Evolutionary conservation across 73 alveolate genomes (phyloP).

Genomic region (Stentor coeruleus): DNA sequence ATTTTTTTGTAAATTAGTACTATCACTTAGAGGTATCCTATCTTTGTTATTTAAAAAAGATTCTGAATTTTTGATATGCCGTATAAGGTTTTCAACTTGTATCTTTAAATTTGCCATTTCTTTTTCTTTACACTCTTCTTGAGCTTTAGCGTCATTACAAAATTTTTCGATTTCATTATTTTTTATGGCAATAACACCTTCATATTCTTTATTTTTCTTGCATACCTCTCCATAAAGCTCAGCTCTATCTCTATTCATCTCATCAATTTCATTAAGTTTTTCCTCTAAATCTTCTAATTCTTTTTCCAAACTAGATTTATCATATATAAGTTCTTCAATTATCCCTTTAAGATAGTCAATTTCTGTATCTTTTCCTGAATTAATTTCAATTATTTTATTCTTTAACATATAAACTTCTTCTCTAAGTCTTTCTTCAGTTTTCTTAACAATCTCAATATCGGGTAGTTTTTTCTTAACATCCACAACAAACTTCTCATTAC

Average conservation of each 20-base stretch:
- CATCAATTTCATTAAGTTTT: conserved; percentile 25
- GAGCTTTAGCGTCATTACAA: background rate
- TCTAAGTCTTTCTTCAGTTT: conserved; percentile 33
- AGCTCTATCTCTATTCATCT: background rate
- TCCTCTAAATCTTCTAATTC: conserved; percentile 22
- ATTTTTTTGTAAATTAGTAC: background rate
- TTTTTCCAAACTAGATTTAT: background rate
- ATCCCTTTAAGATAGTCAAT: background rate
- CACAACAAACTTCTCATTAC: background rate
- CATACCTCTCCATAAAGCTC: background rate
- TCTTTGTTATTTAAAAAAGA: background rate
- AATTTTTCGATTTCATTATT: background rate
- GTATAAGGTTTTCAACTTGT: conserved; percentile 19
- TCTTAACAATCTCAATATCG: background rate
- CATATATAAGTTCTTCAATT: conserved; percentile 1
- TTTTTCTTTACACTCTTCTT: background rate
- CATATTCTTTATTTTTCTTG: background rate
- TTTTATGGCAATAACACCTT: background rate
- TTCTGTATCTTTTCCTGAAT: background rate
- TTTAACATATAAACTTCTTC: conserved; percentile 8
- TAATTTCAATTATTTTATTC: background rate
- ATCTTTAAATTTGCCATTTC: background rate
- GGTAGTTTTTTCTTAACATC: background rate
- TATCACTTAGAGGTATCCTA: background rate
- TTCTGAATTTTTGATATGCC: background rate